Evolutionary conservation across 2,329 filamentous ascomycete species (phyloP).

Genomic region (Sporothrix dimorphospora): DNA sequence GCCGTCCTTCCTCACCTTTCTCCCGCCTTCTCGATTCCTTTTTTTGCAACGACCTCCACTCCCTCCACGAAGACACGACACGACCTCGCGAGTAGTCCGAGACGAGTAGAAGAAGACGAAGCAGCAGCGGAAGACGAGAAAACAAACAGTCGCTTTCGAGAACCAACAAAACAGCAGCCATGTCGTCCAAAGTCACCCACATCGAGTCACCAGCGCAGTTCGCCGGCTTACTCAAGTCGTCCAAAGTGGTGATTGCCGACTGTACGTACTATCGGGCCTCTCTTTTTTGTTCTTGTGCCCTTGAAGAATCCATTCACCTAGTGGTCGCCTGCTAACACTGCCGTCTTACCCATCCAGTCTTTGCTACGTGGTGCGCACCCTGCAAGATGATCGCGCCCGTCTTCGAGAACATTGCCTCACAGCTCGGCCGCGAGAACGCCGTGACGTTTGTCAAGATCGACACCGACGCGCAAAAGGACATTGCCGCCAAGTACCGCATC

Average conservation of each 20-base stretch:
- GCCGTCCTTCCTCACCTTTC: background rate
- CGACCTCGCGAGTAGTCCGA: background rate
- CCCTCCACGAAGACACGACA: conserved; percentile 1
- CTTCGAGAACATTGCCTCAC: conserved; percentile 74
- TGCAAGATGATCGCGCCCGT: conserved; percentile 83
- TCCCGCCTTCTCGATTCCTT: background rate
- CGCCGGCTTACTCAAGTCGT: conserved; percentile 67
- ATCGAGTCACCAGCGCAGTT: conserved; percentile 64
- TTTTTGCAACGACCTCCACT: background rate
- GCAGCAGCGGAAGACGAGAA: background rate
- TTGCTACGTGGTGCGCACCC: conserved; percentile 82
- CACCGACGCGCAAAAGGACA: conserved; percentile 66
- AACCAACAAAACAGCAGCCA: conserved; percentile 23
- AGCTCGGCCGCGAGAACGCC: conserved; percentile 69
- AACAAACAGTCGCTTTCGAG: background rate
- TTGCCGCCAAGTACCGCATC: conserved; percentile 74
- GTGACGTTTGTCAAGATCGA: conserved; percentile 78
- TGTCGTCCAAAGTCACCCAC: conserved; percentile 40
- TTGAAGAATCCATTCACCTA: no score
- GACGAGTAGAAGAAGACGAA: background rate
- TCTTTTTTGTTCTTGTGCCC: no score
- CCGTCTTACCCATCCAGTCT: conserved; percentile 61
- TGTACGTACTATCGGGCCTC: no score
- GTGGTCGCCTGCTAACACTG: background rate
- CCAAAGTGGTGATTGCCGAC: conserved; percentile 81